A percentile compares a stretch with the other conserved stretches of the same genome.
Evolutionary conservation across 2,329 filamentous ascomycete genomes (phyloP).

Genomic region (Scortechinia acanthostroma): DNA sequence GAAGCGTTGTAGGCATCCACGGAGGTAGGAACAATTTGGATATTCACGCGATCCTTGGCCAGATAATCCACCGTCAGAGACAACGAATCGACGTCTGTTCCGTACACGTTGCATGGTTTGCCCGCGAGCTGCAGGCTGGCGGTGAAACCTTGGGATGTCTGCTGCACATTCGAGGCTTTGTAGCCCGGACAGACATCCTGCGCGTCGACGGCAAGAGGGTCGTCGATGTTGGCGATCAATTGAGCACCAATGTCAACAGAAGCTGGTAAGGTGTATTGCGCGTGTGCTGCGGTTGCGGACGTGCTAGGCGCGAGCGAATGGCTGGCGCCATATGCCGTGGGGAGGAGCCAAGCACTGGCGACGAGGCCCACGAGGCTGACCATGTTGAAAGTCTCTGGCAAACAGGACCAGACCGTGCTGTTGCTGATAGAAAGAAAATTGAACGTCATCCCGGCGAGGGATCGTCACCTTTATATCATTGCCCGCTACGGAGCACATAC

Average conservation of each 20-base stretch:
- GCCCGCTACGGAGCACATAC: too few relatives aligned
- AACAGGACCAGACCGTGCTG: too few relatives aligned
- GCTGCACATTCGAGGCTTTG: constrained; percentile 48
- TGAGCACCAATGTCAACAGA: constrained; percentile 32
- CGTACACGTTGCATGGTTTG: constrained; percentile 68
- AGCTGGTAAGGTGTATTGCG: constrained; percentile 34
- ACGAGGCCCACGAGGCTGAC: neutral
- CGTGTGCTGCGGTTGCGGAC: neutral
- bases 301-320: neutral
- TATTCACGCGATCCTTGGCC: constrained; percentile 54
- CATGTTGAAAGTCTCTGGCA: too few relatives aligned
- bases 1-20: constrained; percentile 53
- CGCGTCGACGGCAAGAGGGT: constrained; percentile 54
- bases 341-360: neutral
- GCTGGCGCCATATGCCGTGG: neutral
- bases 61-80: constrained; percentile 65
- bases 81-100: constrained; percentile 64
- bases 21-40: constrained; percentile 64
- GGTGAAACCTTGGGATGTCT: constrained; percentile 46
- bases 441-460: too few relatives aligned
- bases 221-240: constrained; percentile 54
- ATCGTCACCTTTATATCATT: too few relatives aligned
- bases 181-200: constrained; percentile 66
- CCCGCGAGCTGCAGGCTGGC: constrained; percentile 68
- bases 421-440: too few relatives aligned